Evolutionary conservation across 805 yeast species (phyloP), one percentile per base, ranked within the genome.

Genomic region (Candida loeiensis): DNA sequence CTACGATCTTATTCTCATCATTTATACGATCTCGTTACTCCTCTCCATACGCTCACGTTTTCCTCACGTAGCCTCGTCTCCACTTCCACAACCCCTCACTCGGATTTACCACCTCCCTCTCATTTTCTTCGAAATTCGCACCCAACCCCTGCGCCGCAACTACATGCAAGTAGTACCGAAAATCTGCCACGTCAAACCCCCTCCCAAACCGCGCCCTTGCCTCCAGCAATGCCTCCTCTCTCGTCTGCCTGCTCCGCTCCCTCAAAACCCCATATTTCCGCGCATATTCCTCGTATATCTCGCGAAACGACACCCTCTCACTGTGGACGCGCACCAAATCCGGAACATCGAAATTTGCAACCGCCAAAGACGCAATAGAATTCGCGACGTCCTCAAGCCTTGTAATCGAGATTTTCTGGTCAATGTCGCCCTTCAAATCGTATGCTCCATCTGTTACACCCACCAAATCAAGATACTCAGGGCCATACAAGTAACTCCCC

Each of bases 321-420:
- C 79, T 70, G 37, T 61, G 63, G 24, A 76, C 52, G 50, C 71
- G 65, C 14, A 77, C 43, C 14, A 36, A 46, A 44, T 76, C 71
- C 18, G 81, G 80, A 14, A 77, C 48, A 3, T 54, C 34, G 0
- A 63, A 31, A 4, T 66, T 63, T 29, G 69, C 64, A 18, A 55
- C 39, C 18, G 54, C 55, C 9, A 52, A 41, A 6, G 51, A 46
- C 17, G 46, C 50, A 18, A 49, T 39, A 3, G 43, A 13, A 6
- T 49, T 41, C 2, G 53, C 60, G 31, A 56, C 37, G 36, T 56
- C 61, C 9, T 40, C 44, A 17, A 61, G 42, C 28, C 46, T 63
- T 3, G 74, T 50, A 29, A 71, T 55, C 20, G 71, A 59, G 37
- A 74, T 43, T 35, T 51, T 47, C 11, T 54, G 41, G 31, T 61